Base-by-base conservation (phyloP, 352 stramenopile genomes). In the Globisporangium perplexum region DNA sequence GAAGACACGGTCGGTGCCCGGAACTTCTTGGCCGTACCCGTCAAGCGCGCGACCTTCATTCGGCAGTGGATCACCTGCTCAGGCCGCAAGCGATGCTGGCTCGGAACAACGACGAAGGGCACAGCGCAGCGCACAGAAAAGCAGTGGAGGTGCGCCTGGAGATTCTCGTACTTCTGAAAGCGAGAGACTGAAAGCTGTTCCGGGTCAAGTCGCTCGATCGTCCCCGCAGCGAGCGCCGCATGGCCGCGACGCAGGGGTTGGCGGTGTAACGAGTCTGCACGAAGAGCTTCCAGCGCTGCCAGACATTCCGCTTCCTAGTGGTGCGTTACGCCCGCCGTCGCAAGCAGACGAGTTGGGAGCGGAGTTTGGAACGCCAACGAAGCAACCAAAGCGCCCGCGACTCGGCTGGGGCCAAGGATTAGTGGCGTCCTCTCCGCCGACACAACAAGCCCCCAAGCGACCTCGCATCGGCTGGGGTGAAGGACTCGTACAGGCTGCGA, bases 391-490 rank as follows among this genome's bases (percentile, higher is more conserved):
- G 30, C 70, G 84, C 15, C 79, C 81, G 30, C 71, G 84, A 11
- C 59, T 95, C 18, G 84, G 82, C 18, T 95, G 84, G 84, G 84
- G 84, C 3, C 84, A 95, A 69, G 84, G 84, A 12, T 64, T 95
- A n/a, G 71, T 90, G 4, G 75, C 76, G 1, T 63, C 72, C 3
- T 91, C 75, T 24, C 73, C 76, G 28, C 75, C 75, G 33, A 66
- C 83, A 39, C 58, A 53, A 31, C 58, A 53, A 43, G 20, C 11
- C 30, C 18, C 47, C 4, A 94, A 94, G 55, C 82, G 84, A 17
- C 82, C 82, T 47, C 75, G 84, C 17, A 85, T 94, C 63, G 82
- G 79, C 11, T 94, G 84, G 84, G 84, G 84, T 20, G 70, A 91
- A 62, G 83, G 83, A 26, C 58, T 93, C n/a, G 65, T 90, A 35